Evolutionary conservation across 2,329 filamentous ascomycete species (phyloP).

Genomic region (Bipolaris gigantea): DNA sequence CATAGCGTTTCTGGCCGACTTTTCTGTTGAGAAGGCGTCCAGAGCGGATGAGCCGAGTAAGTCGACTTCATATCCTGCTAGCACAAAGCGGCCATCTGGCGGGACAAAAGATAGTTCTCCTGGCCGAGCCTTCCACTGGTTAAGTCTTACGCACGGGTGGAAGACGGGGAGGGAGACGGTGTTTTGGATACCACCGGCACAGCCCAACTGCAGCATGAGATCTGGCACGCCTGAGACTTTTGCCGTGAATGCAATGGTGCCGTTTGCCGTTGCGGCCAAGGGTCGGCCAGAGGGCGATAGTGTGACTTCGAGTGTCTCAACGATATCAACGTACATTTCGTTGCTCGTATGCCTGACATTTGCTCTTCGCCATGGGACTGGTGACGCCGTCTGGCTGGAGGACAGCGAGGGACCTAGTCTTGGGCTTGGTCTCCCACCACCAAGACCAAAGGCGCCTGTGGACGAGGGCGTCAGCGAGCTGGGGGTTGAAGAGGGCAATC

Average conservation of each 20-base stretch:
- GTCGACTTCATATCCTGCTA: slow-evolving; percentile 94
- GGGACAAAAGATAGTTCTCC: slow-evolving; percentile 96
- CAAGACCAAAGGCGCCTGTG: slow-evolving; percentile 4
- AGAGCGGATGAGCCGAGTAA: slow-evolving; percentile 70
- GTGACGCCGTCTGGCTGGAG: slow-evolving; percentile 44
- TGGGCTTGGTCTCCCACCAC: slow-evolving; percentile 26
- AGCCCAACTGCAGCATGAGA: slow-evolving; percentile 76
- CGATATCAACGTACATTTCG: slow-evolving; percentile 93
- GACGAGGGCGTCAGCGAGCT: slow-evolving; percentile 32
- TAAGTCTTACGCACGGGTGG: slow-evolving; percentile 89
- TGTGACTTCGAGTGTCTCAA: slow-evolving; percentile 86
- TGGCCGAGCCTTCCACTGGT: slow-evolving; percentile 84
- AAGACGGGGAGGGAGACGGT: slow-evolving; percentile 90
- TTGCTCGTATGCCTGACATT: slow-evolving; percentile 97
- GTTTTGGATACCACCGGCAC: slow-evolving; percentile 69
- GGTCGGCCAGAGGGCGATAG: slow-evolving; percentile 88
- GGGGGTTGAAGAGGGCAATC: slow-evolving; percentile 62
- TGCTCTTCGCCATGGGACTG: slow-evolving; percentile 84
- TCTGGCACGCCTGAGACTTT: slow-evolving; percentile 96
- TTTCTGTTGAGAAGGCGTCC: slow-evolving; percentile 34
- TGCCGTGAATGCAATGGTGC: slow-evolving; percentile 90
- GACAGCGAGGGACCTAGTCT: slow-evolving; percentile 26
- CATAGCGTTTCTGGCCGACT: slow-evolving; percentile 25
- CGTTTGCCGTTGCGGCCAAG: slow-evolving; percentile 82
- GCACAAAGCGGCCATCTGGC: slow-evolving; percentile 88